These are phyloP conservation scores for Azolla pinnata DNA, from an alignment of 75 land plant species.

Conservation along the genomic window DNA sequence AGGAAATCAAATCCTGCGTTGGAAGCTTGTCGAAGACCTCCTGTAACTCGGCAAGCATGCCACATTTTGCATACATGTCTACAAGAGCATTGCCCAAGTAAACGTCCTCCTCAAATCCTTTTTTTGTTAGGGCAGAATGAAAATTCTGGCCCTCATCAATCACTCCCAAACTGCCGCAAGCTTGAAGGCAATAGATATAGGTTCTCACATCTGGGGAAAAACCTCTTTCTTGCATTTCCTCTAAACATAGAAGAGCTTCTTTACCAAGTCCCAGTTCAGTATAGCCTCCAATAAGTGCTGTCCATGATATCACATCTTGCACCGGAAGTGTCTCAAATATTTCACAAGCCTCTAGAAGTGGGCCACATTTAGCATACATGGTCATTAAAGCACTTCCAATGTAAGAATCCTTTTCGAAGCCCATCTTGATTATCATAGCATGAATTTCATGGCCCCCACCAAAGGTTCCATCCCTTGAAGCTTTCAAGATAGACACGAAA, in stretches of 20 bases:
- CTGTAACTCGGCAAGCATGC: conserved; percentile 31
- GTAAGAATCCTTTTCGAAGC: conserved; percentile 22
- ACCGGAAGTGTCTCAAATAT: conserved; percentile 27
- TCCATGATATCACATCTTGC: conserved; percentile 35
- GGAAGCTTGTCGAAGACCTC: conserved; percentile 29
- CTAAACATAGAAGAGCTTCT: conserved; percentile 17
- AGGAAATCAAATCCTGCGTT: conserved; percentile 28
- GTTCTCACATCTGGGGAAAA: conserved; percentile 3
- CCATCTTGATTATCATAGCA: conserved; percentile 23
- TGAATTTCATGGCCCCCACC: conserved; percentile 27
- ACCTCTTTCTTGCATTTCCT: conserved; percentile 14
- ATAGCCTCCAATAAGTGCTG: conserved; percentile 27
- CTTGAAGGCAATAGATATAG: neutral
- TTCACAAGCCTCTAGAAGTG: conserved; percentile 12
- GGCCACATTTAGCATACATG: conserved; percentile 26
- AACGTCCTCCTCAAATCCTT: conserved; percentile 13
- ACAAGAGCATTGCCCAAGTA: conserved; percentile 17
- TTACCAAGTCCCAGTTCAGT: conserved; percentile 19
- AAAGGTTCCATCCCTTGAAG: conserved; percentile 3
- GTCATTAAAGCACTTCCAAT: conserved; percentile 31
- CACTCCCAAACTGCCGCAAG: conserved; percentile 19
- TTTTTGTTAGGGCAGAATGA: conserved; percentile 17
- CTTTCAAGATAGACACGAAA: conserved; percentile 16
- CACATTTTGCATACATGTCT: conserved; percentile 46
- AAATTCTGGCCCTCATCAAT: conserved; percentile 34